Conservation (phyloP, 495 filamentous ascomycete genomes). For the Cairneyella variabilis region DNA sequence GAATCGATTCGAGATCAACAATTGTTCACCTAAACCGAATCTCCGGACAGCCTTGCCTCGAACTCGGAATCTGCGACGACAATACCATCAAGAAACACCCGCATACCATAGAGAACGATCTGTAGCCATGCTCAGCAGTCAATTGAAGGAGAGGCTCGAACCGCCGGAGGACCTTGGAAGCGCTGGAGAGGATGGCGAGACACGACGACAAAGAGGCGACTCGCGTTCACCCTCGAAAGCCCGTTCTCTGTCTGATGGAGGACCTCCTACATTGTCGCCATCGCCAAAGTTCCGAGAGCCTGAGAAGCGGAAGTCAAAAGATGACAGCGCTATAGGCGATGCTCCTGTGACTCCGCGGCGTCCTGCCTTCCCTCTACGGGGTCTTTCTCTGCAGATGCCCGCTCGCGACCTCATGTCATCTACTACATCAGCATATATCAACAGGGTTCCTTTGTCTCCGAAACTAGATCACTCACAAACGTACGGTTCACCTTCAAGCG, state of each 20-base stretch:
- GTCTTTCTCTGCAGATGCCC: conserved; percentile 73
- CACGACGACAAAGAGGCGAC: neutral
- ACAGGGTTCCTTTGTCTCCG: conserved; percentile 72
- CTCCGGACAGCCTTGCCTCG: too few species aligned
- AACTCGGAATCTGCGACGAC: too few species aligned
- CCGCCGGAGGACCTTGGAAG: conserved; percentile 1
- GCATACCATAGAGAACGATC: too few species aligned
- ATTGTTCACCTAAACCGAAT: too few species aligned
- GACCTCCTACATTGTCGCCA: conserved; percentile 53
- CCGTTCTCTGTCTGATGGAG: conserved; percentile 35
- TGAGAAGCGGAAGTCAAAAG: conserved; percentile 60
- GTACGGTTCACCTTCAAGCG: conserved; percentile 79
- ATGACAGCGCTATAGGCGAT: conserved; percentile 66
- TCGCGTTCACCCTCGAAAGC: conserved; percentile 24
- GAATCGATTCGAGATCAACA: too few species aligned
- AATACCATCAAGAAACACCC: too few species aligned
- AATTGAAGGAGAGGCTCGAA: conserved; percentile 14
- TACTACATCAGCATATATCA: conserved; percentile 52
- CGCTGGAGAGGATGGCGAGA: neutral
- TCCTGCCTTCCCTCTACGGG: conserved; percentile 52
- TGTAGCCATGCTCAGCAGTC: conserved; percentile 17
- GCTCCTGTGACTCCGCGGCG: conserved; percentile 63
- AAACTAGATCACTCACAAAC: conserved; percentile 78
- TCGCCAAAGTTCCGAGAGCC: conserved; percentile 62
- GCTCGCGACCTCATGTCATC: conserved; percentile 47